A percentile compares a stretch with the other conserved stretches of the same genome.
These are phyloP conservation scores for Trypanosoma boissoni DNA, from an alignment of 208 protist genomes.

Conservation along the genomic window DNA sequence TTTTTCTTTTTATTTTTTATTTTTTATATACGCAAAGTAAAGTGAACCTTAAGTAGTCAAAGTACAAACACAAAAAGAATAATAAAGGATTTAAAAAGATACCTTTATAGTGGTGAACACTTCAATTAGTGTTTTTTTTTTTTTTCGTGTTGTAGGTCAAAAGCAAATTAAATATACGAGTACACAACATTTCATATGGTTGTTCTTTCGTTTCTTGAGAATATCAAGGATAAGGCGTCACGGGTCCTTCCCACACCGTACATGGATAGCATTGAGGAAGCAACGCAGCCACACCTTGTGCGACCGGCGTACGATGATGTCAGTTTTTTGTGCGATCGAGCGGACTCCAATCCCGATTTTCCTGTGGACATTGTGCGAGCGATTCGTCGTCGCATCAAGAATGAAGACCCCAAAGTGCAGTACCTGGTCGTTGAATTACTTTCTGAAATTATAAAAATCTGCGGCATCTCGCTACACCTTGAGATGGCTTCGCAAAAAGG, in stretches of 20 bases:
- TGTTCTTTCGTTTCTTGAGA: conserved; percentile 68
- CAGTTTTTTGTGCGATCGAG: conserved; percentile 67
- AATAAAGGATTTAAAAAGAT: no score
- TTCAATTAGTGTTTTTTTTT: not conserved
- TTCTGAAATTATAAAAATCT: conserved; percentile 66
- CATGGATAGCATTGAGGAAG: conserved; percentile 82
- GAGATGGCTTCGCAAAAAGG: conserved; percentile 77
- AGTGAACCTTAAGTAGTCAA: not conserved
- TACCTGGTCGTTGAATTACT: conserved; percentile 68
- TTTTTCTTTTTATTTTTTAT: conserved; percentile 14
- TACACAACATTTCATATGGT: conserved; percentile 44
- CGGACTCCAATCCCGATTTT: conserved; percentile 46
- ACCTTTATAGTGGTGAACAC: not conserved
- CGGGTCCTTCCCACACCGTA: conserved; percentile 72
- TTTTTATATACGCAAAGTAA: not conserved
- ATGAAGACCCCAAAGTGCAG: conserved; percentile 64
- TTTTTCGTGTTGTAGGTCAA: conserved; percentile 1
- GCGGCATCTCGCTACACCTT: conserved; percentile 45
- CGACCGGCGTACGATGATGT: conserved; percentile 60
- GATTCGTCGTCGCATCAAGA: conserved; percentile 64
- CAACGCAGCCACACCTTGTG: conserved; percentile 54
- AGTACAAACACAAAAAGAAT: not conserved
- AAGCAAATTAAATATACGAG: conserved; percentile 1
- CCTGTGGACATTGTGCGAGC: conserved; percentile 73
- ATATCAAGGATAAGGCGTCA: conserved; percentile 63